Conservation (phyloP, 352 stramenopile genomes). For the Pythium biforme region DNA sequence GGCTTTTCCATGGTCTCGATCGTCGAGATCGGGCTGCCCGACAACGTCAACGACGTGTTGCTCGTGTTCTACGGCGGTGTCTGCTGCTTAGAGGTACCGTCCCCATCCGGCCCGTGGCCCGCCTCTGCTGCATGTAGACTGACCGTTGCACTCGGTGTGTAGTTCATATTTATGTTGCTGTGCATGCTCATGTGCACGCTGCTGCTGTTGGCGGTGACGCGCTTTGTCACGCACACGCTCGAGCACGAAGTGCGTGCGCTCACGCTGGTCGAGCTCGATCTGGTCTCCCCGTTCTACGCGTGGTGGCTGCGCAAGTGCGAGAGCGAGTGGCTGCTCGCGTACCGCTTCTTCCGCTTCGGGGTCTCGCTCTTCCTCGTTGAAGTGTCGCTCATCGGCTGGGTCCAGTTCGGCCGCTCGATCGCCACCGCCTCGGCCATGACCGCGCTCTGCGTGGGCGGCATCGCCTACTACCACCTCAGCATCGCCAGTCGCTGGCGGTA, state of each 20-base stretch:
- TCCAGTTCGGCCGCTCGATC: slow-evolving; percentile 54
- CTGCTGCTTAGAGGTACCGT: slow-evolving; percentile 50
- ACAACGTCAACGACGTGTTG: slow-evolving; percentile 44
- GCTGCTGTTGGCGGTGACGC: slow-evolving; percentile 69
- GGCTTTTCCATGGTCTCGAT: slow-evolving; percentile 77
- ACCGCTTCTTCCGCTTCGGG: slow-evolving; percentile 59
- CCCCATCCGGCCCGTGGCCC: background rate
- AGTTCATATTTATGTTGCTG: slow-evolving; percentile 80
- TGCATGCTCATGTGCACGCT: slow-evolving; percentile 70
- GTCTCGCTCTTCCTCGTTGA: slow-evolving; percentile 63
- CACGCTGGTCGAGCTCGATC: slow-evolving; percentile 55
- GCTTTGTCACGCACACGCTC: slow-evolving; percentile 78
- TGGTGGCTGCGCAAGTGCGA: slow-evolving; percentile 76
- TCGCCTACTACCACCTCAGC: slow-evolving; percentile 67
- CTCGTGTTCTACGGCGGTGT: slow-evolving; percentile 61
- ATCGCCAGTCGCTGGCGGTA: slow-evolving; percentile 74
- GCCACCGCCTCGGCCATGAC: slow-evolving; percentile 47
- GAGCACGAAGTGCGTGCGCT: slow-evolving; percentile 61
- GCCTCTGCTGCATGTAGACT: background rate
- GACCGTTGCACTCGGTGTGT: background rate
- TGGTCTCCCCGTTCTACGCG: slow-evolving; percentile 60
- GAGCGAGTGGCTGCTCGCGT: slow-evolving; percentile 71
- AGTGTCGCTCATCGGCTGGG: slow-evolving; percentile 55
- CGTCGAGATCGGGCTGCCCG: slow-evolving; percentile 60
- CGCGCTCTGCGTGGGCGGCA: slow-evolving; percentile 37